Evolutionary conservation across 805 yeast genomes (phyloP).

Genomic region (Starmerella vitae): DNA sequence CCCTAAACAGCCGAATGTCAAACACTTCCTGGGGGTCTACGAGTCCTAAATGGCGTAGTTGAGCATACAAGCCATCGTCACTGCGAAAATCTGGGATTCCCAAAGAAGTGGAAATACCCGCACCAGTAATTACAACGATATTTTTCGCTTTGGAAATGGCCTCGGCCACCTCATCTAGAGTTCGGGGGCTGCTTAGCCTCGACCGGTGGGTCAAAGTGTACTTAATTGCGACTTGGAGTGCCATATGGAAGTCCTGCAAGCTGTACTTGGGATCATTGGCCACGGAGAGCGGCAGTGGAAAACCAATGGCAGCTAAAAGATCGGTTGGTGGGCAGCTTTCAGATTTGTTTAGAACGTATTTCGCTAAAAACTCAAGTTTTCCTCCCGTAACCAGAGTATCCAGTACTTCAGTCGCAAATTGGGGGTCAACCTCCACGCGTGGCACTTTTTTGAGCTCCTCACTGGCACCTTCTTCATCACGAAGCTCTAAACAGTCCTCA

Average conservation of each 20-base stretch:
- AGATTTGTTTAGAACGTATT: slow-evolving; percentile 39
- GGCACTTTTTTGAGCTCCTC: slow-evolving; percentile 12
- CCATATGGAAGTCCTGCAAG: slow-evolving; percentile 16
- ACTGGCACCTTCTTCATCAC: slow-evolving; percentile 7
- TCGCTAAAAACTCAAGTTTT: slow-evolving; percentile 42
- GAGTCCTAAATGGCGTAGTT: slow-evolving; percentile 51
- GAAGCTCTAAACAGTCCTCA: slow-evolving; percentile 20
- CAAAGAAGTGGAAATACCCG: slow-evolving; percentile 79
- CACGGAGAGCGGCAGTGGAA: slow-evolving; percentile 27
- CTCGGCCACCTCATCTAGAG: slow-evolving; percentile 44
- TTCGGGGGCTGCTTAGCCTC: slow-evolving; percentile 23
- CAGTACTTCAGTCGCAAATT: slow-evolving; percentile 36
- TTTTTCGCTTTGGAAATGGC: slow-evolving; percentile 43
- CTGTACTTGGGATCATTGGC: slow-evolving; percentile 13
- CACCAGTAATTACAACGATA: slow-evolving; percentile 73
- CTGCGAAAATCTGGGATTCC: slow-evolving; percentile 93
- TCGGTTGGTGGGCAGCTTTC: slow-evolving; percentile 39
- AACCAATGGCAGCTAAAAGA: slow-evolving; percentile 54
- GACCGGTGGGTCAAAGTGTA: slow-evolving; percentile 15
- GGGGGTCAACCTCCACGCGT: slow-evolving; percentile 27
- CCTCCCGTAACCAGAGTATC: slow-evolving; percentile 49
- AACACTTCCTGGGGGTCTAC: slow-evolving; percentile 87
- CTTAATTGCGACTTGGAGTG: slow-evolving; percentile 20
- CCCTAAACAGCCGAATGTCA: slow-evolving; percentile 53
- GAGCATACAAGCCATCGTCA: slow-evolving; percentile 68